Evolutionary conservation across 768 basidiomycete species (phyloP), one percentile per base, ranked within the genome.

Genomic region (Cantharellus cinnabarinus): DNA sequence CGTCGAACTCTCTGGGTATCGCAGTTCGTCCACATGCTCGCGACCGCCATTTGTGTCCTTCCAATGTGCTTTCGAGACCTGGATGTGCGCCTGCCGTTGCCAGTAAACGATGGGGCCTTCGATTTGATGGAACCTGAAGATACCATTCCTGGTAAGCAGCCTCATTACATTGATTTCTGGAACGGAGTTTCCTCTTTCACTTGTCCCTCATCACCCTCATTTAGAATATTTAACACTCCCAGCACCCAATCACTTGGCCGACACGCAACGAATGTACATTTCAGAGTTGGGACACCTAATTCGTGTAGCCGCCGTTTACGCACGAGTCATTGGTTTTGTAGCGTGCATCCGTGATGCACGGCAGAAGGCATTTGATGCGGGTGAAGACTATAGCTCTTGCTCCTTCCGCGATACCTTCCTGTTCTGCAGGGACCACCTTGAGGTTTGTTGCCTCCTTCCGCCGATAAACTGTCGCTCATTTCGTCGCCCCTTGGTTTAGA

Each of bases 1-100:
- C 81, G 86, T 52, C 79, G 86, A 59, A 79, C 83, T 60, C 87
- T 88, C 69, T 89, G 86, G 85, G 73, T 85, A 58, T 78, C 85
- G 60, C 78, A 80, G 66, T 70, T 79, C 61, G 73, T 83, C 65
- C 79, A 82, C 65, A 68, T 71, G 63, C 70, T 76, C 35, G 69
- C 69, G 50, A 70, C 72, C 64, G 69, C 73, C 57, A 71, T 70
- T 59, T 70, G 67, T 38, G 59, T 59, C 14, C 71, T 38, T 59
- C 62, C 60, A 52, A 59, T 59, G n/a, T 38, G 41, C 5, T 60
- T 55, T 56, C 51, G 51, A 35, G 62, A 64, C 54, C 37, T 37
- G n/a, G 60, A 59, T 51, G 29, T 61, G 5, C 14, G 74, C 41
- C 74, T 87, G 50, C 77, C 81, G 55, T 72, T 89, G 41, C 86